Conservation (phyloP, 2,329 filamentous ascomycete genomes). For the Sclerotiophoma versabilis region DNA sequence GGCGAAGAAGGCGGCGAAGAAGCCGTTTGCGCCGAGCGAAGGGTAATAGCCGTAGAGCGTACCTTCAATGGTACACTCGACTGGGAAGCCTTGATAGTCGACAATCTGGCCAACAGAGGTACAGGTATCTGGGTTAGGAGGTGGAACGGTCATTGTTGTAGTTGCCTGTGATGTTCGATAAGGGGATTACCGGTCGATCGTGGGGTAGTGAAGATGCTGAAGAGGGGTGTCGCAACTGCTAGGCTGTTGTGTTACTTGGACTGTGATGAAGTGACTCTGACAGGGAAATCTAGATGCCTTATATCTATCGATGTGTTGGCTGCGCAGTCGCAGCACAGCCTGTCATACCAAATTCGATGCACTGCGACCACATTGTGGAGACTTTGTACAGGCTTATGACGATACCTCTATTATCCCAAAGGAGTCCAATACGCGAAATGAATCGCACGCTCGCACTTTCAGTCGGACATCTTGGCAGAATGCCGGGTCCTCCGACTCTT, state of each 20-base stretch:
- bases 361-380: constrained; percentile 5
- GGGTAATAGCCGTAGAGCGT: constrained; percentile 64
- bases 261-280: constrained; percentile 1
- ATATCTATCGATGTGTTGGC: constrained; percentile 22
- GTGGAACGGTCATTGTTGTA: constrained; percentile 29
- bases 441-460: constrained; percentile 1
- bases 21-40: constrained; percentile 58
- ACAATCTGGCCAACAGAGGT: constrained; percentile 20
- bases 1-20: constrained; percentile 61
- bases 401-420: constrained; percentile 4
- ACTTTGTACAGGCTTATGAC: constrained; percentile 2
- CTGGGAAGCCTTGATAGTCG: background rate
- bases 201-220: background rate
- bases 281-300: constrained; percentile 17
- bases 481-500: constrained; percentile 9
- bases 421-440: constrained; percentile 9
- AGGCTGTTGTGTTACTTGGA: background rate
- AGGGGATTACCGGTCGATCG: background rate
- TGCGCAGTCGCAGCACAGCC: background rate
- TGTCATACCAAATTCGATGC: background rate
- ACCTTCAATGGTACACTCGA: constrained; percentile 53
- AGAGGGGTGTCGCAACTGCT: background rate
- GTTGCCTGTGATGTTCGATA: background rate
- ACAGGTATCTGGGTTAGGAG: constrained; percentile 28
- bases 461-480: constrained; percentile 3